These are phyloP conservation scores for Podospora conica DNA, from an alignment of 495 filamentous ascomycete genomes.

Conservation along the genomic window DNA sequence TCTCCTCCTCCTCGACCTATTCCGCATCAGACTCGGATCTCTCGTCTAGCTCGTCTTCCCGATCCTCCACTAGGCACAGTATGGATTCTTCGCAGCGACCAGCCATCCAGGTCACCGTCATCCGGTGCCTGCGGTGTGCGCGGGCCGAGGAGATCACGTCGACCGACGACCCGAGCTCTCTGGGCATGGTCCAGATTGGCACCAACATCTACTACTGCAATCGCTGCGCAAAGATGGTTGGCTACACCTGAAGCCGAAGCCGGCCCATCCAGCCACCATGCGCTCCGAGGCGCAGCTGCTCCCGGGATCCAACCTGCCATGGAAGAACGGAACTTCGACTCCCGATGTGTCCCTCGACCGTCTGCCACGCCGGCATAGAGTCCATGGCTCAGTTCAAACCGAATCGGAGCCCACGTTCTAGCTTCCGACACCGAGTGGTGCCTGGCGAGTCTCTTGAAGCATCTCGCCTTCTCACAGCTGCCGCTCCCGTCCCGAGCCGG, in stretches of 20 bases:
- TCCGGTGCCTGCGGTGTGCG: slow-evolving; percentile 52
- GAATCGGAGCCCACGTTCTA: background rate
- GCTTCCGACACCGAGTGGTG: background rate
- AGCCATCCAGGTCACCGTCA: slow-evolving; percentile 43
- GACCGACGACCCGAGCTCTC: slow-evolving; percentile 46
- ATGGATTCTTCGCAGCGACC: slow-evolving; percentile 40
- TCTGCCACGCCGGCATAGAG: background rate
- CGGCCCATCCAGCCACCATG: background rate
- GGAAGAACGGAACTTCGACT: background rate
- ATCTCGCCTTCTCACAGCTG: background rate
- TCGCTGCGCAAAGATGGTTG: slow-evolving; percentile 65
- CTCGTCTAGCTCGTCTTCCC: slow-evolving; percentile 20
- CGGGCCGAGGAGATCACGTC: slow-evolving; percentile 49
- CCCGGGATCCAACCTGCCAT: background rate
- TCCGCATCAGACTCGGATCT: slow-evolving; percentile 40
- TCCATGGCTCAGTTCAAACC: background rate
- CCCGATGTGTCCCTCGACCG: background rate
- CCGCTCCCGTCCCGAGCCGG: background rate
- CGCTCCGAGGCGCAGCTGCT: background rate
- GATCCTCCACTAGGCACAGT: slow-evolving; percentile 26
- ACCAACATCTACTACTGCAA: slow-evolving; percentile 77
- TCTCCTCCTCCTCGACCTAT: slow-evolving; percentile 32
- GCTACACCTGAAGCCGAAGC: slow-evolving; percentile 53
- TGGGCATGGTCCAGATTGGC: slow-evolving; percentile 61
- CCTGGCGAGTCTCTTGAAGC: background rate